Base-by-base conservation (phyloP, 192 early-diverging fungal genomes). In the Backusella luteola region DNA sequence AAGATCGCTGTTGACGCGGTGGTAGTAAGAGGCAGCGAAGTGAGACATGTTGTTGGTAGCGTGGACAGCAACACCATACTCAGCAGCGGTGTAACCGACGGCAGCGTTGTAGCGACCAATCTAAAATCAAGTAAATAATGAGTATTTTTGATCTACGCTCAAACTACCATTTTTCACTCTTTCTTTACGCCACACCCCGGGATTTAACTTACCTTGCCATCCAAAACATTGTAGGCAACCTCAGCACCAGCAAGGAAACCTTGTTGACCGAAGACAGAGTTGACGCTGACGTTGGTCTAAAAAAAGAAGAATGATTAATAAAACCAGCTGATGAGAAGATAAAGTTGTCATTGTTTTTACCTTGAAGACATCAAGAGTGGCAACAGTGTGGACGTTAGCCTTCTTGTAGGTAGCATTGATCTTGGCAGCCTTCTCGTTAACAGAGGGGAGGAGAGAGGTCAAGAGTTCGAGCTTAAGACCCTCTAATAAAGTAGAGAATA, bases 21-120 rank as follows among this genome's bases (percentile, higher is more conserved):
- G 98, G 93, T 93, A 98, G 94, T 97, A 97, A 12, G 96, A 93
- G 69, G 96, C 93, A 79, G 97, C 87, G 88, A 94, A 97, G 80
- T 91, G 79, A 88, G 87, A 90, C 82, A 98, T 89, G 59, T 92
- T 93, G 94, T 97, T 96, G 83, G 91, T 91, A 84, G 95, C 95
- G 82, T 95, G 93, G 73, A 99, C 84, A 69, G 95, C 87, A 76
- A 98, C 88, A 74, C 90, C 81, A 89, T 98, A 99, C 84, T 97
- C 95, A 71, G 86, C 89, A 69, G 90, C 91, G 66, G 90, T 87
- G 89, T 94, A 99, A 32, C 96, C 98, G 71, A 95, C 73, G 73
- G 94, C 93, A 67, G 91, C 86, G 84, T 94, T 95, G 90, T 96
- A 98, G 83, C 94, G 94, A 83, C 90, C 93, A 63, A 90, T 77